Conservation (phyloP, 2,329 filamentous ascomycete species). For the Colletotrichum sp. region DNA sequence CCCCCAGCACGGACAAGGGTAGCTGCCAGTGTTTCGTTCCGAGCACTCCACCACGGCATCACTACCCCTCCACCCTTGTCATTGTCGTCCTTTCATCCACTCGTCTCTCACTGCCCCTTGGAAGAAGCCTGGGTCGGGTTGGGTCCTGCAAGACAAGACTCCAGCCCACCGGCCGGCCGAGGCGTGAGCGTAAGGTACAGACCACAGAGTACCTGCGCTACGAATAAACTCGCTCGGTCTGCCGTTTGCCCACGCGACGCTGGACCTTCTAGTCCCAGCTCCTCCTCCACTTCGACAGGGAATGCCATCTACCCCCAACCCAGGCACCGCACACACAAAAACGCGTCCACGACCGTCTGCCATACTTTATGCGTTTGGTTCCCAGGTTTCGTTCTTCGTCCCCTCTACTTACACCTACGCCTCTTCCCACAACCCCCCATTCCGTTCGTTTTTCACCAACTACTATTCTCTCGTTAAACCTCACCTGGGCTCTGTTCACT, state of each 20-base stretch:
- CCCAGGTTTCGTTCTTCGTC: constrained; percentile 20
- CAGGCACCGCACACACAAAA: constrained; percentile 19
- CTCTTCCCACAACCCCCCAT: constrained; percentile 10
- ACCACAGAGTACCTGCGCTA: not conserved
- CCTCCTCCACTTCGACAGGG: constrained; percentile 14
- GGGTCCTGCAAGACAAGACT: not conserved
- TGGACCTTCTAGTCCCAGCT: constrained; percentile 5
- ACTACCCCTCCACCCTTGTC: constrained; percentile 11
- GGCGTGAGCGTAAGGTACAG: constrained; percentile 16
- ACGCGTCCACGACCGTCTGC: constrained; percentile 19
- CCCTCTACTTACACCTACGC: constrained; percentile 16
- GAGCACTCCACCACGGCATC: constrained; percentile 19
- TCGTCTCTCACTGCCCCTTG: constrained; percentile 4
- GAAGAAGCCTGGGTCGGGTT: not conserved
- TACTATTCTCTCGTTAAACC: constrained; percentile 19
- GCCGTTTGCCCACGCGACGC: constrained; percentile 21
- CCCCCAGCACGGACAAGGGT: constrained; percentile 22
- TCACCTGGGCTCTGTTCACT: not conserved
- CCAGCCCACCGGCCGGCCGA: constrained; percentile 6
- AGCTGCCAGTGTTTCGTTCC: constrained; percentile 23
- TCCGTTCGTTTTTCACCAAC: constrained; percentile 18
- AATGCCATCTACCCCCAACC: constrained; percentile 18
- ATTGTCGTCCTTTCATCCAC: constrained; percentile 6
- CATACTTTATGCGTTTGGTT: constrained; percentile 19
- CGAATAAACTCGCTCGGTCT: constrained; percentile 22